Percentiles rank a stretch among this genome's conserved stretches.
Evolutionary conservation across 179 eudicot genomes (phyloP).

Genomic region (Beta corolliflora): DNA sequence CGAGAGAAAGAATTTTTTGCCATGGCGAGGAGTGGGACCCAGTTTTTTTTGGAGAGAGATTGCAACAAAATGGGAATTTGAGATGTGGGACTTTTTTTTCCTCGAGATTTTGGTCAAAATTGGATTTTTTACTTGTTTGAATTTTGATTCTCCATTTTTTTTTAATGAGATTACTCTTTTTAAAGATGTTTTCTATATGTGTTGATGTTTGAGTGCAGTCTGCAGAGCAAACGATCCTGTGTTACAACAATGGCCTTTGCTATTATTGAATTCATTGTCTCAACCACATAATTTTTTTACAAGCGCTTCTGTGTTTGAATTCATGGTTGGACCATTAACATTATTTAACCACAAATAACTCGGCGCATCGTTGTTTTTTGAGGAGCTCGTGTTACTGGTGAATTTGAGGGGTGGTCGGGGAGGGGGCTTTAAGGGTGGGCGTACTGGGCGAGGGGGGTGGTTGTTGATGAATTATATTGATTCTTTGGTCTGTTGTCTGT

Average conservation of each 20-base stretch:
- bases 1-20: constrained; percentile 64
- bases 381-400: not conserved
- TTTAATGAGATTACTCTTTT: not conserved
- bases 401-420: not conserved
- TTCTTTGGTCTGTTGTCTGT: no score
- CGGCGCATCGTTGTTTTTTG: not conserved
- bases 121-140: constrained; percentile 73
- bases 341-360: no score
- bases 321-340: no score
- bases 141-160: constrained; percentile 31
- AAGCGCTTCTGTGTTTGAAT: no score
- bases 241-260: not conserved
- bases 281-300: no score
- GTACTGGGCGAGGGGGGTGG: no score
- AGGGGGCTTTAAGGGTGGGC: no score
- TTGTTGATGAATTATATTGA: no score
- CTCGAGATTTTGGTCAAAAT: constrained; percentile 48
- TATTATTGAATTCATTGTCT: no score
- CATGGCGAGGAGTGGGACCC: constrained; percentile 79
- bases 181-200: not conserved
- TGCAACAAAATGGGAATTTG: constrained; percentile 63
- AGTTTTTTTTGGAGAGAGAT: constrained; percentile 69
- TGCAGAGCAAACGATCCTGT: constrained; percentile 29
- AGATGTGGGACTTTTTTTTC: constrained; percentile 43
- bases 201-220: constrained; percentile 22